phyloP scores from a whole-genome alignment of 345 rosid species.

The Lumnitzera littorea region DNA sequence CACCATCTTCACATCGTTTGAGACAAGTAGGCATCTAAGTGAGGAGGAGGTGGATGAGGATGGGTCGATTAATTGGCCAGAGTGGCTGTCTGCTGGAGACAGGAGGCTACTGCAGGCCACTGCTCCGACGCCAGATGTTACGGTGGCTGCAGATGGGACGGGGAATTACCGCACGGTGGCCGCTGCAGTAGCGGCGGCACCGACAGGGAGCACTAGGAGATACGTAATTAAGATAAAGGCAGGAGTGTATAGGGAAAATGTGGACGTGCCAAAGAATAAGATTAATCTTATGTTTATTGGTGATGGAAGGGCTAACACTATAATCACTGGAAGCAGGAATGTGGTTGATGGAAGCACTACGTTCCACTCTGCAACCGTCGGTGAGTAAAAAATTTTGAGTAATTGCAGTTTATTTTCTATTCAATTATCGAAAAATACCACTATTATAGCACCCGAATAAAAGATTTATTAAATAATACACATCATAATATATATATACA shows the following conservation, averaged over 20 bases:
- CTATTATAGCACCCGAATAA: too few relatives aligned
- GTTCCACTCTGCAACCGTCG: conserved; percentile 81
- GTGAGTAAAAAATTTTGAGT: conserved; percentile 24
- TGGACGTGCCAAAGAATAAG: conserved; percentile 54
- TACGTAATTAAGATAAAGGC: conserved; percentile 70
- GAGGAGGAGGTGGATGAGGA: conserved; percentile 15
- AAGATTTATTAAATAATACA: too few relatives aligned
- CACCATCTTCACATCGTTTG: conserved; percentile 3
- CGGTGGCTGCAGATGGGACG: conserved; percentile 83
- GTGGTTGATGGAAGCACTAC: conserved; percentile 91
- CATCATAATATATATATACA: too few relatives aligned
- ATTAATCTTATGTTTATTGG: conserved; percentile 81
- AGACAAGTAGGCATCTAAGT: not conserved
- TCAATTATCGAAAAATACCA: too few relatives aligned
- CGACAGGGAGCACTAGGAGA: conserved; percentile 46
- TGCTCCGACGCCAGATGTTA: conserved; percentile 44
- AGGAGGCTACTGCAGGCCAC: conserved; percentile 62
- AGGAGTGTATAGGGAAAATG: conserved; percentile 75
- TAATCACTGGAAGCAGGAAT: conserved; percentile 64
- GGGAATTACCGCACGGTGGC: conserved; percentile 53
- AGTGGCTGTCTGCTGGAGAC: conserved; percentile 74
- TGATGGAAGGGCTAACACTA: conserved; percentile 63
- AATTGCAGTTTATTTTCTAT: too few relatives aligned
- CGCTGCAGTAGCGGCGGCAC: conserved; percentile 71
- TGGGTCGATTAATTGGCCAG: conserved; percentile 40